phyloP scores from a whole-genome alignment of 257 asterid genomes.

The Gentiana dahurica region DNA sequence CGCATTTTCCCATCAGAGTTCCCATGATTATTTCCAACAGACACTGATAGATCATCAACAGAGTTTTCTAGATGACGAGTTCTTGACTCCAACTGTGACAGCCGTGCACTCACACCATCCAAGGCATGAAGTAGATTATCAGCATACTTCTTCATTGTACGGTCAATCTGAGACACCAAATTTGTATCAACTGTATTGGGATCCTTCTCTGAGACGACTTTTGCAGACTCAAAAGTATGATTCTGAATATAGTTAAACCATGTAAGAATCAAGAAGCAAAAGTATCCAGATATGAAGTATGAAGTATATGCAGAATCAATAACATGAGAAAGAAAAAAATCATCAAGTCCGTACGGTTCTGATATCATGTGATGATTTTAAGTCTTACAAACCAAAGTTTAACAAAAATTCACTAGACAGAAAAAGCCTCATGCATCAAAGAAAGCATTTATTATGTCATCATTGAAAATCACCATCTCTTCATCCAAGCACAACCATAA shows the following conservation, averaged over 20 bases:
- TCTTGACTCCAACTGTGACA: conserved; percentile 82
- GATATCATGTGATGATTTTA: no score
- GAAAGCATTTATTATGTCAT: no score
- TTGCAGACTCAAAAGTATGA: conserved; percentile 48
- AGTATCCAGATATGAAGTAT: no score
- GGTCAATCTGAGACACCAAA: conserved; percentile 70
- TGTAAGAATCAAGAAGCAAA: no score
- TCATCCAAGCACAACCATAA: no score
- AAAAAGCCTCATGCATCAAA: no score
- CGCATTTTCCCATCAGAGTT: conserved; percentile 70
- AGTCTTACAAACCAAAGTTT: no score
- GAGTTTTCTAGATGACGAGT: conserved; percentile 63
- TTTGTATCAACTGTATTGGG: conserved; percentile 27
- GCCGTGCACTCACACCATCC: conserved; percentile 69
- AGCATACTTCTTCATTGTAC: conserved; percentile 64
- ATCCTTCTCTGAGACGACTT: conserved; percentile 48
- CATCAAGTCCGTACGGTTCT: no score
- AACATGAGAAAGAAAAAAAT: no score
- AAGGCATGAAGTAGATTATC: conserved; percentile 65
- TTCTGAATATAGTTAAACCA: conserved; percentile 24
- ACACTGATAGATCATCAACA: conserved; percentile 69
- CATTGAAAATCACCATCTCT: no score
- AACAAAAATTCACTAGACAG: no score
- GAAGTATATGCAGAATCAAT: no score
- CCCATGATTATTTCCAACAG: conserved; percentile 64